Percentiles rank a stretch among this genome's conserved stretches.
These are phyloP conservation scores for Aureobasidium sp. DNA, from an alignment of 2,329 filamentous ascomycete genomes.

Conservation along the genomic window DNA sequence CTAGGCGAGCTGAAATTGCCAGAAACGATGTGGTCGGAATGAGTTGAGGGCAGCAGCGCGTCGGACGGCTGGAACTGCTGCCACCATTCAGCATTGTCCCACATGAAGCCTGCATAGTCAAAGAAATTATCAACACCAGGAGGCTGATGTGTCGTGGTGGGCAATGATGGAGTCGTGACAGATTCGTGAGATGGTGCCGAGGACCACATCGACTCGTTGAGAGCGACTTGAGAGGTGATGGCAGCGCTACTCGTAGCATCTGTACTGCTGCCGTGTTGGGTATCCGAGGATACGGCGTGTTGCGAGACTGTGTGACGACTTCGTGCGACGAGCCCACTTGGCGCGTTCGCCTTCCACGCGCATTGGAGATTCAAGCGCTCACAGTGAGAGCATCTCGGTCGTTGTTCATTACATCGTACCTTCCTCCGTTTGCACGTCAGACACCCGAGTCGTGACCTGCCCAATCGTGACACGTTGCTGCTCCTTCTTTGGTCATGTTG, in stretches of 20 bases:
- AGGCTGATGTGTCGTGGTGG: background rate
- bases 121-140: background rate
- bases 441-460: background rate
- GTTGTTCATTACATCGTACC: constrained; percentile 45
- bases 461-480: background rate
- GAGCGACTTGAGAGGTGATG: background rate
- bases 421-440: constrained; percentile 35
- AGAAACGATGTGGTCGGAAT: background rate
- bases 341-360: constrained; percentile 30
- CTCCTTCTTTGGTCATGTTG: background rate
- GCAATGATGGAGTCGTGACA: background rate
- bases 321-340: background rate
- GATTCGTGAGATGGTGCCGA: background rate
- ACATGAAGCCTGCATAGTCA: constrained; percentile 8
- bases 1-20: background rate
- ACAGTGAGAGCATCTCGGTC: constrained; percentile 43
- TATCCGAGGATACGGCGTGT: background rate
- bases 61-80: background rate
- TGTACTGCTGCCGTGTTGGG: background rate
- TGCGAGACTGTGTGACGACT: no score
- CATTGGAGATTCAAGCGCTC: constrained; percentile 43
- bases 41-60: background rate
- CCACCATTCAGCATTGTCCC: background rate
- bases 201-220: background rate
- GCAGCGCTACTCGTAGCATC: background rate